Evolutionary conservation across 768 basidiomycete species (phyloP), one percentile per base, ranked within the genome.

Genomic region (Rhodotorula toruloides): DNA sequence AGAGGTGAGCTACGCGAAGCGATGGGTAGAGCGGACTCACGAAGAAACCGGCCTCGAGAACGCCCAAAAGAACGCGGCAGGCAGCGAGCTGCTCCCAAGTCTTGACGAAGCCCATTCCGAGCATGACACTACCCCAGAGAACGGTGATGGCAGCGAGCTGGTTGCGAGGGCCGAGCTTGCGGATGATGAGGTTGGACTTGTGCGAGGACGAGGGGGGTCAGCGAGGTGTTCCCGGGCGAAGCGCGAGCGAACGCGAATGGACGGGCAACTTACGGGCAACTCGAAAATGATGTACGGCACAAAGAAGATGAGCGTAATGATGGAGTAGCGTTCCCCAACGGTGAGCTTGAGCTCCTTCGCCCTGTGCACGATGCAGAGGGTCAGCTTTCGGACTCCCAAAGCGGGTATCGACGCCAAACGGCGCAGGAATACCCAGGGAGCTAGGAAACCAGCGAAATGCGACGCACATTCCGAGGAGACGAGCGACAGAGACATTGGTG

Each of bases 321-420:
- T 31, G 10, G 71, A 72, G 71, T 77, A 77, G 29, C 76, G 74
- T 47, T 77, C 75, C 34, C 74, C 74, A n/a, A 77, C 61, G 6
- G 53, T 66, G 16, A 76, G 59, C 34, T 74, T 9, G 7, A 76
- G 70, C 25, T 42, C 65, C 0, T 14, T 17, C 21, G 40, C 65
- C n/a, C n/a, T n/a, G n/a, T n/a, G n/a, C n/a, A n/a, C n/a, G n/a
- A n/a, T 54, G 56, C 56, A 25, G 54, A 54, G 21, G 56, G 56
- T n/a, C n/a, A n/a, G n/a, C n/a, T n/a, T n/a, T n/a, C n/a, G n/a
- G n/a, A n/a, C n/a, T n/a, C n/a, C n/a, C n/a, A n/a, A n/a, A n/a
- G n/a, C n/a, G n/a, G n/a, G n/a, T n/a, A n/a, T n/a, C n/a, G n/a
- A n/a, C n/a, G n/a, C n/a, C n/a, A n/a, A n/a, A n/a, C n/a, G n/a